Conservation (phyloP, 768 basidiomycete species). For the Lactarius hatsudake region DNA sequence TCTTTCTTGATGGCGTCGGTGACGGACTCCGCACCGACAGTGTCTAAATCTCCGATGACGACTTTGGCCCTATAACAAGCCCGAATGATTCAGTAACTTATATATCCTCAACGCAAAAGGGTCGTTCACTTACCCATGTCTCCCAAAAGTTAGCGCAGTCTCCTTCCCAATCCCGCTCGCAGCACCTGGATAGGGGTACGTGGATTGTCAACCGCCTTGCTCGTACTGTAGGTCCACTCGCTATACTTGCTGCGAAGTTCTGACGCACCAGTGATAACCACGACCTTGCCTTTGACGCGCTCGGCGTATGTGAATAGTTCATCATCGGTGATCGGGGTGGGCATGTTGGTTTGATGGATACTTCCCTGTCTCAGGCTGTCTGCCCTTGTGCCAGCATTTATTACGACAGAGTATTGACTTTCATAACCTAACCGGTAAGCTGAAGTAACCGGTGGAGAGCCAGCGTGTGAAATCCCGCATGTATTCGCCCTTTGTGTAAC, state of each 20-base stretch:
- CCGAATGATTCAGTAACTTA: background rate
- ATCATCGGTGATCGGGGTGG: slow-evolving; percentile 16
- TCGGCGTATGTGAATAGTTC: slow-evolving; percentile 12
- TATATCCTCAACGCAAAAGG: background rate
- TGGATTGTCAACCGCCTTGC: background rate
- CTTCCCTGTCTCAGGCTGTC: background rate
- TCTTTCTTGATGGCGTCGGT: slow-evolving; percentile 40
- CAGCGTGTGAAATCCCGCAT: background rate
- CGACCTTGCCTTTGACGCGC: slow-evolving; percentile 20
- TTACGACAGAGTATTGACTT: background rate
- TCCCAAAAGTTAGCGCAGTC: slow-evolving; percentile 50
- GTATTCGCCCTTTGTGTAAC: background rate
- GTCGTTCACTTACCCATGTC: slow-evolving; percentile 41
- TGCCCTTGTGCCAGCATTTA: background rate
- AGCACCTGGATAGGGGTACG: slow-evolving; percentile 11
- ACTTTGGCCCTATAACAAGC: slow-evolving; percentile 43
- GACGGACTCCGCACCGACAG: slow-evolving; percentile 39
- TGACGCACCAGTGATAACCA: slow-evolving; percentile 21
- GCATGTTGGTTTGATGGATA: background rate
- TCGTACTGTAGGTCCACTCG: background rate
- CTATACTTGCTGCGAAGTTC: background rate
- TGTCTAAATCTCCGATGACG: slow-evolving; percentile 52
- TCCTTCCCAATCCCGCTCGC: slow-evolving; percentile 49
- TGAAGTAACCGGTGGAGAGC: background rate
- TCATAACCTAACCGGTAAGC: background rate